phyloP scores from a whole-genome alignment of 139 green algal species.

The Trebouxia sp. region DNA sequence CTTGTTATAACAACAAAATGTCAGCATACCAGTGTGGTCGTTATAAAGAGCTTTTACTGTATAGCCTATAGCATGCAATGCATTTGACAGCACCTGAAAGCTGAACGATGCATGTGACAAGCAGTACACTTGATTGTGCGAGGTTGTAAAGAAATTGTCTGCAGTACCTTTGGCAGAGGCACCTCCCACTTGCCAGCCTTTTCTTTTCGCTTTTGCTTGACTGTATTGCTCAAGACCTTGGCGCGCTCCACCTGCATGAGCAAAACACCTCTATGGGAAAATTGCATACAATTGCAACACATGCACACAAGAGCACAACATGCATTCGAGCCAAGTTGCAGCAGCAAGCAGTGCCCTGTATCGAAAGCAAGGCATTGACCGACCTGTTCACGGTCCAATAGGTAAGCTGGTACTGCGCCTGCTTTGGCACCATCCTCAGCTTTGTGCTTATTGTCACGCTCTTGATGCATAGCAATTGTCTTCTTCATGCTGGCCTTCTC shows the following conservation, averaged over 20 bases:
- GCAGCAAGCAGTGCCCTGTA: neutral
- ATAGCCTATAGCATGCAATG: too few relatives aligned
- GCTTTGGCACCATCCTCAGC: conserved; percentile 84
- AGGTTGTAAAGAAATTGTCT: neutral
- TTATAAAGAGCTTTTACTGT: too few relatives aligned
- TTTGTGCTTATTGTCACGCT: conserved; percentile 92
- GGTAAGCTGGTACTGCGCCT: conserved; percentile 94
- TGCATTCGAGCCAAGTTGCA: neutral
- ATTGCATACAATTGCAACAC: too few relatives aligned
- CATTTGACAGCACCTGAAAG: neutral
- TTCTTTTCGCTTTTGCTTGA: conserved; percentile 99
- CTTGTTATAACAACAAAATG: too few relatives aligned
- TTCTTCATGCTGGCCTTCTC: conserved; percentile 99
- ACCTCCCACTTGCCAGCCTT: conserved; percentile 99
- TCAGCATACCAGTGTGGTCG: too few relatives aligned
- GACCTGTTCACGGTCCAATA: conserved; percentile 97
- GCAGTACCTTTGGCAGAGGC: conserved; percentile 93
- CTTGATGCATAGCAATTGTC: conserved; percentile 97
- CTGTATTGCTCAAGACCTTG: conserved; percentile 99
- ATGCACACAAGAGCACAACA: too few relatives aligned
- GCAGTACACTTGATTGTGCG: neutral
- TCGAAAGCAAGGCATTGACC: neutral
- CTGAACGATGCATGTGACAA: neutral
- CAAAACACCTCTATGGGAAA: too few relatives aligned
- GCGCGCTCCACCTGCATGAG: conserved; percentile 88